Evolutionary conservation across 768 basidiomycete species (phyloP).

Genomic region (Pleurotus pulmonarius): DNA sequence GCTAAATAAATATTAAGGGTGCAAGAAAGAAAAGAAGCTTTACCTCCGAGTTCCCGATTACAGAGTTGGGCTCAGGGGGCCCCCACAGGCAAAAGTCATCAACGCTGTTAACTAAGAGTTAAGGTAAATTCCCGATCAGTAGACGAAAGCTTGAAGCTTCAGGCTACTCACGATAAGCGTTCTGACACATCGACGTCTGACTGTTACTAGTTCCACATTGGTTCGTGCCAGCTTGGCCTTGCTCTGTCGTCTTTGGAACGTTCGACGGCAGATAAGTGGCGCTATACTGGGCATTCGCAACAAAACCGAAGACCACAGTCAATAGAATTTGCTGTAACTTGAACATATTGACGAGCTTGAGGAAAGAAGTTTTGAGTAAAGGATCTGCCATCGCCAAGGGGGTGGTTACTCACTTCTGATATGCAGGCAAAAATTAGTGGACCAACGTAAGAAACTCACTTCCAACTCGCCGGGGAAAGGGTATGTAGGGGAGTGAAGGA

Average conservation of each 20-base stretch:
- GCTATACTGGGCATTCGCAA: constrained; percentile 26
- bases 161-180: constrained; percentile 47
- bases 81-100: constrained; percentile 46
- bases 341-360: too few species aligned
- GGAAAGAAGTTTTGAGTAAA: too few species aligned
- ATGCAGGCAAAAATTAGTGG: too few species aligned
- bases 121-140: not conserved
- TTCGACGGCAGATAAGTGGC: constrained; percentile 48
- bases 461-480: too few species aligned
- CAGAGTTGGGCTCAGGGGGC: constrained; percentile 43
- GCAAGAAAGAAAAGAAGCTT: constrained; percentile 3
- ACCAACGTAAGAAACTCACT: too few species aligned
- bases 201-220: constrained; percentile 54
- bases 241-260: constrained; percentile 42
- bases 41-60: constrained; percentile 63
- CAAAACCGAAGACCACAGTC: too few species aligned
- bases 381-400: too few species aligned
- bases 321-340: too few species aligned
- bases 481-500: too few species aligned
- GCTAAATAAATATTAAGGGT: constrained; percentile 2
- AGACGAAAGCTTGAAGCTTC: not conserved
- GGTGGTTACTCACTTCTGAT: too few species aligned
- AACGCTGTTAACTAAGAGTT: constrained; percentile 47
- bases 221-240: constrained; percentile 63
- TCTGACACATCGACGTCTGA: constrained; percentile 65